phyloP scores from a whole-genome alignment of 768 basidiomycete genomes.

The Jaapia argillacea region DNA sequence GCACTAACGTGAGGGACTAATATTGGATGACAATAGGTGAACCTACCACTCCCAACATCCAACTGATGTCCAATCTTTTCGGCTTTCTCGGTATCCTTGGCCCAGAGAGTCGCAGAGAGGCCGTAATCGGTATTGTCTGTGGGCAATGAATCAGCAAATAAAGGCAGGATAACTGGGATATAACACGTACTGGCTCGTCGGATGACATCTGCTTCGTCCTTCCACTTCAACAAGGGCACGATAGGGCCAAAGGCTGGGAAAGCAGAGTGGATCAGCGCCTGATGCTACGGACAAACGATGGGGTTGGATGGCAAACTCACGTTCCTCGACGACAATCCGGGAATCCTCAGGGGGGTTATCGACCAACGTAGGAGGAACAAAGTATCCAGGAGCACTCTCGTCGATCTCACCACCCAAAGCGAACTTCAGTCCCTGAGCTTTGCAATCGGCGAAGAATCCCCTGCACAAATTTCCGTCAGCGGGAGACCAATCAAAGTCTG shows the following conservation, averaged over 20 bases:
- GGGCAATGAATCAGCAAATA: too few relatives aligned
- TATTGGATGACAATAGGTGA: not conserved
- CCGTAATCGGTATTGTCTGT: constrained; percentile 7
- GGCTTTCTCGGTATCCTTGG: not conserved
- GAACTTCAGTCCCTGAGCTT: constrained; percentile 5
- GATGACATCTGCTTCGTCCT: constrained; percentile 5
- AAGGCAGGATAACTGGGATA: not conserved
- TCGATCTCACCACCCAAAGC: constrained; percentile 1
- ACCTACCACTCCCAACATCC: constrained; percentile 4
- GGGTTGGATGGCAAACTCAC: not conserved
- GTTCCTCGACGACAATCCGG: constrained; percentile 6
- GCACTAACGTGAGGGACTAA: not conserved
- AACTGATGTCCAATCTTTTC: constrained; percentile 1
- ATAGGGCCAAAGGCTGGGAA: constrained; percentile 6
- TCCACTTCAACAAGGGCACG: constrained; percentile 5
- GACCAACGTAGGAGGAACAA: constrained; percentile 4
- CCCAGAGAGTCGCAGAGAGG: constrained; percentile 4
- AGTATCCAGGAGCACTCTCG: constrained; percentile 1
- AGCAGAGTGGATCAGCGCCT: too few relatives aligned
- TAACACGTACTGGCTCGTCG: constrained; percentile 4
- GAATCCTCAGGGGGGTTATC: constrained; percentile 8
- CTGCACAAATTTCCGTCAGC: not conserved
- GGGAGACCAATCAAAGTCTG: too few relatives aligned
- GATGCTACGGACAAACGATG: not conserved
- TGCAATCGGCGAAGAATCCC: constrained; percentile 3